Conservation (phyloP, 116 monocot genomes). For the Posidonia oceanica region DNA sequence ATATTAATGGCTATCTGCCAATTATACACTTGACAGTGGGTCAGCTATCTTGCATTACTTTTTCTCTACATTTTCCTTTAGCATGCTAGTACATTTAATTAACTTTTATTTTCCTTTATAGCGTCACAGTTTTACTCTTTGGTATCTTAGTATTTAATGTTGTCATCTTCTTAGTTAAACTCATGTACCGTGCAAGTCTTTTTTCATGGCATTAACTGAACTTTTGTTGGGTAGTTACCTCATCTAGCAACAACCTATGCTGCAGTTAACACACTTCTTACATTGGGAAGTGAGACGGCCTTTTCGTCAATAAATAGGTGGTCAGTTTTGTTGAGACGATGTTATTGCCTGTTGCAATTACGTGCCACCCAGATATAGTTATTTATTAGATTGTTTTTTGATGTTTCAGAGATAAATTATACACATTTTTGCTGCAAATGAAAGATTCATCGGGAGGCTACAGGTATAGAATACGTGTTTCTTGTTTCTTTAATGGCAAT, state of each 20-base stretch:
- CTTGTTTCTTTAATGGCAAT: too few relatives aligned
- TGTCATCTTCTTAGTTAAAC: neutral
- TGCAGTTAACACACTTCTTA: conserved; percentile 76
- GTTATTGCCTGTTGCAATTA: conserved; percentile 2
- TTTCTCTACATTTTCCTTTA: too few relatives aligned
- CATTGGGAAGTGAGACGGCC: conserved; percentile 66
- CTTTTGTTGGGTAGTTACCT: conserved; percentile 44
- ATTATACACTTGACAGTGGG: too few relatives aligned
- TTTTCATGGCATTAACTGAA: too few relatives aligned
- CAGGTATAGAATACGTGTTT: conserved; percentile 29
- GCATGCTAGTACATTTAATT: too few relatives aligned
- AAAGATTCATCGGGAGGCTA: conserved; percentile 82
- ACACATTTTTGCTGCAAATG: conserved; percentile 62
- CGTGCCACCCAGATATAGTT: neutral
- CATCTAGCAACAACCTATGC: conserved; percentile 99
- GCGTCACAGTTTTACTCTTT: too few relatives aligned
- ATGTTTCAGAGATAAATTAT: conserved; percentile 36
- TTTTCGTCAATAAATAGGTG: conserved; percentile 89
- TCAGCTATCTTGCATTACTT: too few relatives aligned
- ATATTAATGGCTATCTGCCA: too few relatives aligned
- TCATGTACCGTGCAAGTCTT: too few relatives aligned
- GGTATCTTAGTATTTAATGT: too few relatives aligned
- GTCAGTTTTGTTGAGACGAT: conserved; percentile 1
- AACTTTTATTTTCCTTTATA: too few relatives aligned
- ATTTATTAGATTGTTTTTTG: conserved; percentile 7